Base-by-base conservation (phyloP, 352 stramenopile genomes). In the Globisporangium nodosum region DNA sequence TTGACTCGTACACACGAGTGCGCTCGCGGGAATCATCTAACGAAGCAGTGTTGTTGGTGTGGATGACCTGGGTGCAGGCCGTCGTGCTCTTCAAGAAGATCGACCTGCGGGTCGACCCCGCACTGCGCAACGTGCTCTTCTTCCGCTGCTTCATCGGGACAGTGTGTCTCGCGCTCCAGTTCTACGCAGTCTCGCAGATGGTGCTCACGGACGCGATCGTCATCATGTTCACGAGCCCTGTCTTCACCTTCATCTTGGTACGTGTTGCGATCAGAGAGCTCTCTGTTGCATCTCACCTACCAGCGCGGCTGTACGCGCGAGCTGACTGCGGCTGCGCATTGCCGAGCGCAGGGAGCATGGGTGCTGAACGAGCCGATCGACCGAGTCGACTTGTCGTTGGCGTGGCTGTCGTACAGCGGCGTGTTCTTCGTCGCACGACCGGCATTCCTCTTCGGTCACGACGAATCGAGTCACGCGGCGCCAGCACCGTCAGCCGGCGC, bases 111-210 rank as follows among this genome's bases (percentile, higher is more conserved):
- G 65, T 88, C 24, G 56, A 63, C 5, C 62, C 55, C 0, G 67
- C 75, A 49, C 67, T 73, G 30, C 68, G 74, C 7, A 54, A 54
- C 15, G 24, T 83, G n/a, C 54, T 88, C 21, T 54, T 84, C 11
- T 70, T 86, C 27, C 76, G 78, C 4, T 83, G 71, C 52, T 56
- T 85, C 40, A 66, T 83, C 52, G 78, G 78, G 48, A 81, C 77
- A 24, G 21, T 83, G 21, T 69, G 71, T 20, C 66, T 88, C 20
- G 75, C 68, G 15, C 63, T 88, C 37, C 60, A 66, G 15, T 88
- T 85, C 56, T 90, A 86, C 49, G 73, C 78, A 1, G 70, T 88
- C 49, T 76, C 78, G 6, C 71, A 88, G 57, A 90, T 90, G 81
- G 78, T 88, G 20, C 66, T 90, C 24, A 81, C 81, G 0, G 81